Conservation (phyloP, 148 eudicot species). For the Persicaria tinctoria region DNA sequence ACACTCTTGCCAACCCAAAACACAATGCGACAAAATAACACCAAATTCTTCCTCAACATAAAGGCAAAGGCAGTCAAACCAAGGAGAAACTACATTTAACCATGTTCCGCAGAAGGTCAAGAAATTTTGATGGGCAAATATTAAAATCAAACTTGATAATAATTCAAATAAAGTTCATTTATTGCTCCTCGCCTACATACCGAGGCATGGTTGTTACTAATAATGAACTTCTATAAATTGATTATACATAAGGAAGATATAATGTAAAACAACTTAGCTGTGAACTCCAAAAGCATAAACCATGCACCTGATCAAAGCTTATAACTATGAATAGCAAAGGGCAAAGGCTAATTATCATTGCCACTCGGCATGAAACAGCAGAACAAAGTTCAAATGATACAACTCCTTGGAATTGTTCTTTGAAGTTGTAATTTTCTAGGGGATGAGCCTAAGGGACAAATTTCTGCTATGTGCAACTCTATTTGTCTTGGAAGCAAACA, state of each 20-base stretch:
- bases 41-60: neutral
- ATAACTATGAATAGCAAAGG: neutral
- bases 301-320: neutral
- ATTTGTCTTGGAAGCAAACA: neutral
- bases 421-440: neutral
- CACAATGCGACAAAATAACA: neutral
- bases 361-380: neutral
- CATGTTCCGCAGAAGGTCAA: neutral
- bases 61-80: neutral
- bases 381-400: neutral
- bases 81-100: neutral
- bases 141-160: neutral
- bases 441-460: neutral
- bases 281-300: slow-evolving; percentile 2
- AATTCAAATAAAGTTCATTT: neutral
- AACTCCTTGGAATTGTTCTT: neutral
- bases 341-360: neutral
- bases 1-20: neutral
- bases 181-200: neutral
- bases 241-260: neutral
- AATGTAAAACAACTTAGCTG: neutral
- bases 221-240: neutral
- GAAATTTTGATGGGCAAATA: neutral
- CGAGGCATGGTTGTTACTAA: no score
- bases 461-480: neutral